Conservation (phyloP, 106 monocot species). For the Dioscorea dumetorum region DNA sequence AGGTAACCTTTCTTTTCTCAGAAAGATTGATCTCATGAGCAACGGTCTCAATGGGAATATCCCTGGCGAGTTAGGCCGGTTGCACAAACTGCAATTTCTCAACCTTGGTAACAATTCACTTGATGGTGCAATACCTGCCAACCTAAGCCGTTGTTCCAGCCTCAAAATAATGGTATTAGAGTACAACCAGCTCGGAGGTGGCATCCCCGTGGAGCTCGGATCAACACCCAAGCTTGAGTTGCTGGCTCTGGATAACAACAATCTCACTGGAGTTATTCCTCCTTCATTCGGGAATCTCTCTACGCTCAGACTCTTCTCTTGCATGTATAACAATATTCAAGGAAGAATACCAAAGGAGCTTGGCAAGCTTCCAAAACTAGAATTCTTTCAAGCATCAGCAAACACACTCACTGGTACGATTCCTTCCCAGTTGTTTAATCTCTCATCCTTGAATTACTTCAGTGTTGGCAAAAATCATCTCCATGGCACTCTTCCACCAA, state of each 20-base stretch:
- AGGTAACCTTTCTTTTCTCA: slow-evolving; percentile 4
- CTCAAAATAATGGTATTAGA: background rate
- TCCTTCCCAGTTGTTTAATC: background rate
- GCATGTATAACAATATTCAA: background rate
- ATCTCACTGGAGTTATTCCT: background rate
- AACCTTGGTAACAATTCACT: background rate
- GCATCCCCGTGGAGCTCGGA: background rate
- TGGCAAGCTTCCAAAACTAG: background rate
- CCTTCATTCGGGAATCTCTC: background rate
- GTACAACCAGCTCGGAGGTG: background rate
- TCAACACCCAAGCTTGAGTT: background rate
- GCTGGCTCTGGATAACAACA: background rate
- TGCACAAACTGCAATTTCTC: background rate
- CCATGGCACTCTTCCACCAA: background rate
- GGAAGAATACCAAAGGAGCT: background rate
- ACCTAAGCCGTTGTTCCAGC: background rate
- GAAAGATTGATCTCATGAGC: background rate
- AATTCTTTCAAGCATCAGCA: background rate
- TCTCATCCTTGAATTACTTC: background rate
- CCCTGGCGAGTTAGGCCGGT: too few relatives aligned
- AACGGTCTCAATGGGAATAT: background rate
- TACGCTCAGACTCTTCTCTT: background rate
- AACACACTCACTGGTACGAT: slow-evolving; percentile 4
- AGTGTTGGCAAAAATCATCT: background rate
- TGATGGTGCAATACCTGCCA: background rate